Conservation (phyloP, 345 rosid genomes). For the Nasturtium officinale region DNA sequence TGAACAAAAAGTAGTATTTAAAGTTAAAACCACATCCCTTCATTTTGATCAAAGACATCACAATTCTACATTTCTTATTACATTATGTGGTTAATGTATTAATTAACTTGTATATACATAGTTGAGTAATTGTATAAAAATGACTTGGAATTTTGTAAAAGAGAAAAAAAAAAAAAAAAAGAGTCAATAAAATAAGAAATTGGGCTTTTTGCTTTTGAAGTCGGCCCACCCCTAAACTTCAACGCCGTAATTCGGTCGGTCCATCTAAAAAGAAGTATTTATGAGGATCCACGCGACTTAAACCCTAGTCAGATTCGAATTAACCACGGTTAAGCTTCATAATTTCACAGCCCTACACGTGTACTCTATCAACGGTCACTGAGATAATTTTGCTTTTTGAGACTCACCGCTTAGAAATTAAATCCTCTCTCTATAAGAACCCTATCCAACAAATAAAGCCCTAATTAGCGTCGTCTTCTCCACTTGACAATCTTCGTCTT, state of each 20-base stretch:
- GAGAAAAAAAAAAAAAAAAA: too few species aligned
- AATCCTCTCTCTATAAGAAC: constrained; percentile 25
- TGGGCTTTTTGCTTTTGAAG: constrained; percentile 27
- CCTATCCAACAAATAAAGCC: too few species aligned
- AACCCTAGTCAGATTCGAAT: constrained; percentile 10
- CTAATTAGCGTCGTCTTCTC: too few species aligned
- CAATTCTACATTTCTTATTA: too few species aligned
- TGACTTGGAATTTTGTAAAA: too few species aligned
- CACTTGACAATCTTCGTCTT: background rate
- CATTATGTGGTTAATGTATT: too few species aligned
- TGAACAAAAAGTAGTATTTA: background rate
- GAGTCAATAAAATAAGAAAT: background rate
- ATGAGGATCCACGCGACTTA: constrained; percentile 14
- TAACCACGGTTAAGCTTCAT: constrained; percentile 21
- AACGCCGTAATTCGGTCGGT: constrained; percentile 40
- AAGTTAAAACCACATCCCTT: too few species aligned
- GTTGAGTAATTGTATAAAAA: too few species aligned
- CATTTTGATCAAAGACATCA: too few species aligned
- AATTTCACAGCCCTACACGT: constrained; percentile 16
- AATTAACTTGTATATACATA: too few species aligned
- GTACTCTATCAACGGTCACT: constrained; percentile 7
- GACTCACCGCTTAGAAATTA: background rate
- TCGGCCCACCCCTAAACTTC: constrained; percentile 19
- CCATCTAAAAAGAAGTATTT: background rate
- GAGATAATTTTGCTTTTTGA: background rate